Conservation (phyloP, 1,284 basidiomycete genomes). For the Mycosarcoma mackinlayi region DNA sequence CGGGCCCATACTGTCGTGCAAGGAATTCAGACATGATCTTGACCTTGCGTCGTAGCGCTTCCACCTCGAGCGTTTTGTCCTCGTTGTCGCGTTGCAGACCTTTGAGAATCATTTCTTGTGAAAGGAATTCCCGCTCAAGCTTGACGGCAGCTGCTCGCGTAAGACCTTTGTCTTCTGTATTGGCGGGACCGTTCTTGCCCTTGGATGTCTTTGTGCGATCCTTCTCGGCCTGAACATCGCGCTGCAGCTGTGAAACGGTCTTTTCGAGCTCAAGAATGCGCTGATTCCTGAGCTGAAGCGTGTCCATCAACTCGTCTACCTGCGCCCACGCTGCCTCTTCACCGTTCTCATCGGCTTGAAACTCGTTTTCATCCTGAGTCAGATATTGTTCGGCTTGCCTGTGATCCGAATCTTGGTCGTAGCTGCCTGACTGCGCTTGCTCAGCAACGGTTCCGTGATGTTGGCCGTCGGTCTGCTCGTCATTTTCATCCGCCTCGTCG, state of each 20-base stretch:
- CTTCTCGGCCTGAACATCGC: conserved; percentile 34
- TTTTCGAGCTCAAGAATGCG: conserved; percentile 51
- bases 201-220: conserved; percentile 29
- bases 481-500: conserved; percentile 25
- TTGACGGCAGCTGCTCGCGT: conserved; percentile 50
- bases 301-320: conserved; percentile 49
- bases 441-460: neutral
- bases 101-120: conserved; percentile 61
- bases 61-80: conserved; percentile 59
- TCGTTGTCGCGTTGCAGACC: conserved; percentile 62
- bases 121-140: conserved; percentile 58
- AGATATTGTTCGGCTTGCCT: neutral
- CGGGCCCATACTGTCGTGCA: conserved; percentile 44
- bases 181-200: neutral
- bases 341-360: conserved; percentile 31
- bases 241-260: conserved; percentile 29
- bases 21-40: conserved; percentile 57
- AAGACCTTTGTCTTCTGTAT: conserved; percentile 31
- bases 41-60: conserved; percentile 44
- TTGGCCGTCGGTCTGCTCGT: conserved; percentile 4
- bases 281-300: conserved; percentile 42
- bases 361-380: neutral
- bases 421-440: neutral
- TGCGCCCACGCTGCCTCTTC: conserved; percentile 43
- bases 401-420: neutral